phyloP scores from a whole-genome alignment of 2,329 filamentous ascomycete genomes.

The Pseudogymnoascus destructans region DNA sequence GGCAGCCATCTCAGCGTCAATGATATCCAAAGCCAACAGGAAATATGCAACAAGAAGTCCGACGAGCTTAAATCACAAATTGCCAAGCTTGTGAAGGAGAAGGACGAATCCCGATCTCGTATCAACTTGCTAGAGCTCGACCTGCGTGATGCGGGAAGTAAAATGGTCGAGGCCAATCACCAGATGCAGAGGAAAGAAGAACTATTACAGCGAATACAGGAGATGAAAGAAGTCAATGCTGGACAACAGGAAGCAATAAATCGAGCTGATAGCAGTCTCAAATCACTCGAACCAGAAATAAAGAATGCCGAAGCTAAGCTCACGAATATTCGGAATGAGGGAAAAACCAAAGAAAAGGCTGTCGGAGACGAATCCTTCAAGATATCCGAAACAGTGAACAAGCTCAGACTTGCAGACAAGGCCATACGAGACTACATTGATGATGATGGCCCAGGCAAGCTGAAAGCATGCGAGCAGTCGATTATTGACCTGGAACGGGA shows the following conservation, averaged over 20 bases:
- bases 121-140: constrained; percentile 64
- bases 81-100: constrained; percentile 52
- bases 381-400: constrained; percentile 60
- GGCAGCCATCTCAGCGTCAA: constrained; percentile 54
- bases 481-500: constrained; percentile 55
- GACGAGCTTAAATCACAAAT: constrained; percentile 50
- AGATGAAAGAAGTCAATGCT: constrained; percentile 53
- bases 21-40: constrained; percentile 69
- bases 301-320: constrained; percentile 61
- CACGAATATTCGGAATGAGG: constrained; percentile 62
- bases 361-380: constrained; percentile 58
- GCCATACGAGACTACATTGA: constrained; percentile 73
- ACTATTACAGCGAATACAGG: constrained; percentile 57
- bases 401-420: constrained; percentile 60
- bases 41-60: constrained; percentile 51
- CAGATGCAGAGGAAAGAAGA: constrained; percentile 71
- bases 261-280: constrained; percentile 58
- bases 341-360: constrained; percentile 58
- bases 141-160: constrained; percentile 59
- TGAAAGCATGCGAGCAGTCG: constrained; percentile 55
- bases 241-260: constrained; percentile 60
- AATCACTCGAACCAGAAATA: constrained; percentile 62
- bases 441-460: constrained; percentile 57
- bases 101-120: constrained; percentile 55
- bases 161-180: constrained; percentile 55